These are phyloP conservation scores for Yamagishiella unicocca DNA, from an alignment of 139 green algal genomes.

Conservation along the genomic window DNA sequence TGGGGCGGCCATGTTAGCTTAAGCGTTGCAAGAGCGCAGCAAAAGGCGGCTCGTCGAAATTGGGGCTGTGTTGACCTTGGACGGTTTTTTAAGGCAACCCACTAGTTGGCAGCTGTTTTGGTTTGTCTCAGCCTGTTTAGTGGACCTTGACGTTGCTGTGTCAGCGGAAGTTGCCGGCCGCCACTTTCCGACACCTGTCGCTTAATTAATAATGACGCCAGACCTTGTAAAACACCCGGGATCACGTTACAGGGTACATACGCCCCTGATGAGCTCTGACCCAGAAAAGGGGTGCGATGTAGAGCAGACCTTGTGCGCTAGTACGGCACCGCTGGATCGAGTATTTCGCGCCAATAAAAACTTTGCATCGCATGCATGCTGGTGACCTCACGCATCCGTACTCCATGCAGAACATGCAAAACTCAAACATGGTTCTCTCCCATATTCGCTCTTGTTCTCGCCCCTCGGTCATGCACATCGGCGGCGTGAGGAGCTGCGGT, in stretches of 20 bases:
- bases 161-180: no score
- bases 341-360: background rate
- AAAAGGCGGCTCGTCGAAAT: no score
- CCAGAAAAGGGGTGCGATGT: no score
- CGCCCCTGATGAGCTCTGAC: constrained; percentile 14
- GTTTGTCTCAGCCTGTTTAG: no score
- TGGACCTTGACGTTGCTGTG: no score
- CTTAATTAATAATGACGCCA: no score
- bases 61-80: no score
- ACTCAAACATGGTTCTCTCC: background rate
- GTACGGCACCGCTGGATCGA: background rate
- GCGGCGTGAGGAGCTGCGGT: background rate
- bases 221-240: constrained; percentile 24
- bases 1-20: background rate
- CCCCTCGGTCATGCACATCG: background rate
- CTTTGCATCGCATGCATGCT: constrained; percentile 10
- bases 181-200: no score
- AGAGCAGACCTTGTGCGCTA: background rate
- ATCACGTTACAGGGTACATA: constrained; percentile 16
- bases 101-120: no score
- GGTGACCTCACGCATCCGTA: background rate
- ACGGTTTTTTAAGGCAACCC: no score
- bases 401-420: background rate
- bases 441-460: background rate
- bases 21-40: no score